Conservation (phyloP, 2,329 filamentous ascomycete species). For the Fusarium marasasianum region DNA sequence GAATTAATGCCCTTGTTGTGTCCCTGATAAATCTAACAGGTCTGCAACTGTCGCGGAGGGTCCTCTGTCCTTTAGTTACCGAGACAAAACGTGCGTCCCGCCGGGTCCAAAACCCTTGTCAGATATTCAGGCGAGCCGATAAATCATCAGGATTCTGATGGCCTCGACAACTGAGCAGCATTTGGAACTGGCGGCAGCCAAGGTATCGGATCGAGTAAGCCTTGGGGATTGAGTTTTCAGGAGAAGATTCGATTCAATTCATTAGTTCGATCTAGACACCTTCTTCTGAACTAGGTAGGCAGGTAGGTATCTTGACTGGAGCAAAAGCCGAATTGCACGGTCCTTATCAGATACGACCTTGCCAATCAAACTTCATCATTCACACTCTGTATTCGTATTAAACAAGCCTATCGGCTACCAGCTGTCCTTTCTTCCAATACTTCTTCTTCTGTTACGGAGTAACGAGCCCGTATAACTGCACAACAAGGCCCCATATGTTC, state of each 20-base stretch:
- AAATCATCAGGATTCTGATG: constrained; percentile 1
- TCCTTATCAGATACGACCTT: neutral
- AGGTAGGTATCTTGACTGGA: neutral
- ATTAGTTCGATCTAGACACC: neutral
- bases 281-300: neutral
- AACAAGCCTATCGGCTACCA: neutral
- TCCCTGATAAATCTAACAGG: constrained; percentile 5
- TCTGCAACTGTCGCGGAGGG: neutral
- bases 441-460: neutral
- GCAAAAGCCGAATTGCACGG: neutral
- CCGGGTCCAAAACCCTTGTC: constrained; percentile 9
- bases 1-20: neutral
- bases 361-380: neutral
- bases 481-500: neutral
- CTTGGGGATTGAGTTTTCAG: neutral
- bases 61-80: neutral
- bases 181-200: neutral
- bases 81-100: constrained; percentile 12
- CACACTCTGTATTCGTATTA: neutral
- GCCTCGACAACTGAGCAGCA: neutral
- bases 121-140: neutral
- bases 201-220: neutral
- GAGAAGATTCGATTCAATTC: neutral
- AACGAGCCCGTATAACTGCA: neutral
- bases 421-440: neutral